Percentiles rank a stretch among this genome's conserved stretches.
These are phyloP conservation scores for Coemansia sp. DNA, from an alignment of 192 early-diverging fungal species.

Conservation along the genomic window DNA sequence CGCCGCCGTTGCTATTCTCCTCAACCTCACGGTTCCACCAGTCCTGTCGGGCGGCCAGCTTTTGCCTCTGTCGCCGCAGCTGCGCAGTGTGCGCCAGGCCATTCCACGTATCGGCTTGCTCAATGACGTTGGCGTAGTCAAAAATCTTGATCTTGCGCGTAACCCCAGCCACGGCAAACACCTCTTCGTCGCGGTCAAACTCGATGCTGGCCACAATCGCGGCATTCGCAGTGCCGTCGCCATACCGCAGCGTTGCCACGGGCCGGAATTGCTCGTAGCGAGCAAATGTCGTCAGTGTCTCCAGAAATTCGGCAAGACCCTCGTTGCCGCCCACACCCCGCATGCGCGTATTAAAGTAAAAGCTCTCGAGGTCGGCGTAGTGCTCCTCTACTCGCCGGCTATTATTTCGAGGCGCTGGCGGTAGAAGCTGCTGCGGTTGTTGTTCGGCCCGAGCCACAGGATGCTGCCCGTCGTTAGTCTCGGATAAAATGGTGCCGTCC, in stretches of 20 bases:
- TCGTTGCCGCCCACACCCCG: slow-evolving; percentile 33
- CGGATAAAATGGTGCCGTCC: neutral
- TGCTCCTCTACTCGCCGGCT: slow-evolving; percentile 57
- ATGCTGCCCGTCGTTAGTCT: neutral
- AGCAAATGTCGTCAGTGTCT: slow-evolving; percentile 68
- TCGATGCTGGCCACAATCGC: slow-evolving; percentile 92
- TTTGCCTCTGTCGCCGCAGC: slow-evolving; percentile 14
- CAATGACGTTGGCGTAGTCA: slow-evolving; percentile 65
- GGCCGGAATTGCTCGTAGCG: slow-evolving; percentile 67
- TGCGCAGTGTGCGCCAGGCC: slow-evolving; percentile 25
- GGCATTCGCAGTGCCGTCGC: slow-evolving; percentile 64
- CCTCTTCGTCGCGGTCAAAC: slow-evolving; percentile 91
- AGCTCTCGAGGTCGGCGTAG: slow-evolving; percentile 68
- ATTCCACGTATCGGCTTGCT: slow-evolving; percentile 48
- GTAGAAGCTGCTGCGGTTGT: neutral
- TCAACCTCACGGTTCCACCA: slow-evolving; percentile 52
- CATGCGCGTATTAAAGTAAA: slow-evolving; percentile 69
- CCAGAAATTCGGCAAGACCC: slow-evolving; percentile 47
- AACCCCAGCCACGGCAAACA: slow-evolving; percentile 92
- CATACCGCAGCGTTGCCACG: slow-evolving; percentile 78
- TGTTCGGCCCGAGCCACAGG: neutral
- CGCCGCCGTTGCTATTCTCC: slow-evolving; percentile 9
- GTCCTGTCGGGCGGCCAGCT: slow-evolving; percentile 21
- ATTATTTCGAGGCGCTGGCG: slow-evolving; percentile 9
- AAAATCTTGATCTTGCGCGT: slow-evolving; percentile 92